Evolutionary conservation across 352 stramenopile genomes (phyloP).

Genomic region (Blastocystis sp.): DNA sequence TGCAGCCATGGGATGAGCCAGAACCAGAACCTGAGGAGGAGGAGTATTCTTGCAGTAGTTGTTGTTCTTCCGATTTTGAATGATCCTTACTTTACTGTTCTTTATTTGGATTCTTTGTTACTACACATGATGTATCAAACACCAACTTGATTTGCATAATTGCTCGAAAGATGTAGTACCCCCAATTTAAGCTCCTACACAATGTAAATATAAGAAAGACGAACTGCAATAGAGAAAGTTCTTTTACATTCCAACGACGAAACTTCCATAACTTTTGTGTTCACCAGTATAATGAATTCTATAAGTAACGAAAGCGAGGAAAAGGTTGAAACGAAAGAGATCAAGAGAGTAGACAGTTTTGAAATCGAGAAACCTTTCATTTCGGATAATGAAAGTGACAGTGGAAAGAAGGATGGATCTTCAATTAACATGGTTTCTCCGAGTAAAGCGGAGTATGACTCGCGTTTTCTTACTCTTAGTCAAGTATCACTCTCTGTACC

Average conservation of each 20-base stretch:
- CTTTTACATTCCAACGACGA: neutral
- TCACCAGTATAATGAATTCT: constrained; percentile 1
- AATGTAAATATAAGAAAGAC: neutral
- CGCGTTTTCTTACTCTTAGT: constrained; percentile 14
- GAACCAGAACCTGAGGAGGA: constrained; percentile 15
- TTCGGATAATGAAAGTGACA: constrained; percentile 34
- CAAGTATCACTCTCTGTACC: neutral
- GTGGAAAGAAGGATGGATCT: constrained; percentile 16
- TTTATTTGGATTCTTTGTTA: neutral
- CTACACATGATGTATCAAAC: neutral
- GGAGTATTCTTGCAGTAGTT: neutral
- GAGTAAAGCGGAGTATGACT: constrained; percentile 9
- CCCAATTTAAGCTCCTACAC: too few species aligned
- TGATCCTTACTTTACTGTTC: neutral
- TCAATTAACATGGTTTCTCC: neutral
- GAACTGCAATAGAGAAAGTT: neutral
- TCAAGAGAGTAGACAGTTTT: constrained; percentile 32
- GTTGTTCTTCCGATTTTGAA: constrained; percentile 36
- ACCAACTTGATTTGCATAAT: neutral
- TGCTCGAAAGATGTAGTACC: too few species aligned
- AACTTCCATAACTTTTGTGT: too few species aligned
- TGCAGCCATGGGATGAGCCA: constrained; percentile 35
- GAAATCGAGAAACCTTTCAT: constrained; percentile 58
- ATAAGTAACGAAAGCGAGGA: neutral
- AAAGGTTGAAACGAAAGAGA: neutral